Evolutionary conservation across 2,329 filamentous ascomycete species (phyloP).

Genomic region (Chaetomium globosum): DNA sequence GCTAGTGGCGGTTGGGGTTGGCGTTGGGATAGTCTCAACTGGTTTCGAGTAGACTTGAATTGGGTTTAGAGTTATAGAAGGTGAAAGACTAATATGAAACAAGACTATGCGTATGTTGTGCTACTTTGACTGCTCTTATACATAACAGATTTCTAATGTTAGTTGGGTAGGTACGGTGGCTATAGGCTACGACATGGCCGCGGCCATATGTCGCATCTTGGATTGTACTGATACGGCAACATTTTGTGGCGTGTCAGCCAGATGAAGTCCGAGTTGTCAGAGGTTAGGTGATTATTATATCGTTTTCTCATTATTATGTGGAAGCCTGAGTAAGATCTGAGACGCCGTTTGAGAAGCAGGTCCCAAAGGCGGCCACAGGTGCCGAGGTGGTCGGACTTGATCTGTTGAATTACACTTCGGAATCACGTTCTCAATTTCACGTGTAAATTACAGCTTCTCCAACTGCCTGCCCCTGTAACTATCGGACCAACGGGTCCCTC

Average conservation of each 20-base stretch:
- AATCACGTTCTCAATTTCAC: not conserved
- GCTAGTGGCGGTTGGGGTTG: not conserved
- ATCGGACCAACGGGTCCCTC: constrained; percentile 39
- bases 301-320: not conserved
- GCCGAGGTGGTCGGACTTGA: no score
- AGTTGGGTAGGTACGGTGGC: no score
- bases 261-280: not conserved
- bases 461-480: not conserved
- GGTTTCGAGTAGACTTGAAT: not conserved
- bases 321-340: not conserved
- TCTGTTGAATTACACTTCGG: no score
- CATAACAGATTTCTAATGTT: no score
- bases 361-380: not conserved
- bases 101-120: not conserved
- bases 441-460: not conserved
- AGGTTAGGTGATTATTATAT: not conserved
- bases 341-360: not conserved
- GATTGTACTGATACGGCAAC: not conserved
- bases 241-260: not conserved
- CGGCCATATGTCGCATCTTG: not conserved
- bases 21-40: not conserved
- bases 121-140: not conserved
- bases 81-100: not conserved
- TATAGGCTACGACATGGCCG: not conserved
- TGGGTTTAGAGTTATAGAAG: not conserved